phyloP scores from a whole-genome alignment of 768 basidiomycete species.

The Lactarius vividus region DNA sequence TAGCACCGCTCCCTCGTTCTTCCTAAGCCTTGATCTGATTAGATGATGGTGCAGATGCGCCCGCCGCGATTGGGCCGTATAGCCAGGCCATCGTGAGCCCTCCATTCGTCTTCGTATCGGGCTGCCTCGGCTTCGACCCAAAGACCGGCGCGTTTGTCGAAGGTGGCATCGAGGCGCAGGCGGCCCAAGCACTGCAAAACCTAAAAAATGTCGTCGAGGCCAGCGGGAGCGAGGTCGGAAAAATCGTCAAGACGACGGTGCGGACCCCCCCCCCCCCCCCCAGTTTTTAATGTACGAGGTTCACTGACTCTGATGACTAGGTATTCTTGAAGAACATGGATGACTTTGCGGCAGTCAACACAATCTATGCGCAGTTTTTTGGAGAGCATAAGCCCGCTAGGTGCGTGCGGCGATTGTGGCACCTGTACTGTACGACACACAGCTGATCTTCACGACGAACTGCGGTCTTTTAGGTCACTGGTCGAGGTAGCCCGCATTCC shows the following conservation, averaged over 20 bases:
- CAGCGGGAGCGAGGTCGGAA: conserved; percentile 70
- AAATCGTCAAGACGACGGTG: conserved; percentile 91
- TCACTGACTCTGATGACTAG: conserved; percentile 38
- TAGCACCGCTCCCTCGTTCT: not conserved
- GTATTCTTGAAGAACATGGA: conserved; percentile 92
- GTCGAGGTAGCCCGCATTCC: conserved; percentile 90
- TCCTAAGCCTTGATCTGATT: not conserved
- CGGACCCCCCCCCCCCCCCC: too few species aligned
- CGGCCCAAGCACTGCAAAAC: conserved; percentile 83
- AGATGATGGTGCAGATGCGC: conserved; percentile 52
- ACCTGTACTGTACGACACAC: too few species aligned
- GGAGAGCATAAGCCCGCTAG: conserved; percentile 91
- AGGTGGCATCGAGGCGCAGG: conserved; percentile 77
- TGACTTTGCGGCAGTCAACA: conserved; percentile 83
- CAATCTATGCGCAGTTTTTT: conserved; percentile 79
- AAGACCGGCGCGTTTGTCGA: conserved; percentile 63
- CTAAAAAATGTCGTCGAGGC: conserved; percentile 80
- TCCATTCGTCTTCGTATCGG: conserved; percentile 85
- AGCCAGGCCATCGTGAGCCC: conserved; percentile 83
- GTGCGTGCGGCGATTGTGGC: conserved; percentile 7
- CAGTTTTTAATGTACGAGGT: too few species aligned
- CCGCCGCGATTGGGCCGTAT: conserved; percentile 83
- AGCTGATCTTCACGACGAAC: not conserved
- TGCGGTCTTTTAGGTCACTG: conserved; percentile 45
- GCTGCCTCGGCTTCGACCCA: conserved; percentile 83